Evolutionary conservation across 345 rosid species (phyloP), one percentile per base, ranked within the genome.

Genomic region (Gossypioides kirkii): DNA sequence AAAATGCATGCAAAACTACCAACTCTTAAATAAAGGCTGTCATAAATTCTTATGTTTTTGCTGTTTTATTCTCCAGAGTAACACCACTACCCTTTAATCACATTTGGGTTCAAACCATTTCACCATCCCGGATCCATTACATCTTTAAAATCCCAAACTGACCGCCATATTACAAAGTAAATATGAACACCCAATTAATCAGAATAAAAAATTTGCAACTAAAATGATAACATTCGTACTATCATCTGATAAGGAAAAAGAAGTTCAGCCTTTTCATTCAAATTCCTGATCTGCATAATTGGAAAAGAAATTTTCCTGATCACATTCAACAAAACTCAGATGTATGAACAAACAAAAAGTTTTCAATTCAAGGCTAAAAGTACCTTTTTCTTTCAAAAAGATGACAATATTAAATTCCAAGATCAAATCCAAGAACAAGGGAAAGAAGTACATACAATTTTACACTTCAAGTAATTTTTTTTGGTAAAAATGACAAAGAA

Each of bases 151-250:
- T 16, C 59, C 25, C 59, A 50, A 50, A 69, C 18, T 14, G 59
- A 47, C 20, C 71, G 71, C 71, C 71, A 68, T 22, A 56, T 56
- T 56, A 23, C 61, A 17, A 9, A 46, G 42, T 49, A 38, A 68
- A 4, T 23, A 28, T 9, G 22, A 10, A 16, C 28, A 68, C 43
- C 58, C 23, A 47, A 26, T 49, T 26, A 17, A 47, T n/a, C 22
- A 28, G 25, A 10, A 43, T 10, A 0, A 0, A 11, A 45, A 66
- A 14, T 17, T 28, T 69, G 23, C 58, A 28, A 49, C 41, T 28
- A 26, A 28, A 50, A 69, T 17, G 56, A 28, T 69, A 52, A 28
- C 60, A 69, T 50, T n/a, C n/a, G 14, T 25, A 67, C 11, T 25
- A 46, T 65, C 54, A 45, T 16, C 36, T 46, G 10, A 25, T 8